Conservation (phyloP, 1,284 basidiomycete genomes). For the Boletus holoroseus region DNA sequence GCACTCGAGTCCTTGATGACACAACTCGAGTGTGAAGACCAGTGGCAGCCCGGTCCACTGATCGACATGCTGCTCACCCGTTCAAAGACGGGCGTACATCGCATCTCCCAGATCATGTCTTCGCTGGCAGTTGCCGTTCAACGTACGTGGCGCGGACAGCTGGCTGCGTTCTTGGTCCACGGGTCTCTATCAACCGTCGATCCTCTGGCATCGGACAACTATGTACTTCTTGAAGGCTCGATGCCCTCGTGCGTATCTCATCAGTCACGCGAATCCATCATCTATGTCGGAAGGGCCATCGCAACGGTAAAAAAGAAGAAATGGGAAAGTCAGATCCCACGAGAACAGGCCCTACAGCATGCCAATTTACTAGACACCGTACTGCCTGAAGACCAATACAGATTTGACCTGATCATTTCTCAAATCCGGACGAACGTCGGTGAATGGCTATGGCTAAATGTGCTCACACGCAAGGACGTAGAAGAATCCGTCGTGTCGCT, state of each 20-base stretch:
- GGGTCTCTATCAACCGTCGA: constrained; percentile 59
- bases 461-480: constrained; percentile 78
- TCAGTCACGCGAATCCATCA: constrained; percentile 72
- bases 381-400: constrained; percentile 67
- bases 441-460: constrained; percentile 89
- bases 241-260: constrained; percentile 70
- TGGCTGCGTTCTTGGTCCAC: constrained; percentile 74
- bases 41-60: constrained; percentile 68
- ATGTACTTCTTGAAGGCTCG: constrained; percentile 53
- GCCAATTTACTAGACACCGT: constrained; percentile 59
- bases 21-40: constrained; percentile 49
- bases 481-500: constrained; percentile 69
- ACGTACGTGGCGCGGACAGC: constrained; percentile 71
- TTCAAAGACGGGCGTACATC: constrained; percentile 70
- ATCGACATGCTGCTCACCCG: constrained; percentile 70
- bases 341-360: constrained; percentile 57
- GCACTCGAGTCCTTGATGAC: constrained; percentile 61
- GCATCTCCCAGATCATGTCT: constrained; percentile 64
- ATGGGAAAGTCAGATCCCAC: constrained; percentile 71
- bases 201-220: constrained; percentile 53
- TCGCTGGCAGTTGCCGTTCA: constrained; percentile 69
- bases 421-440: constrained; percentile 70
- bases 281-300: constrained; percentile 83
- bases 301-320: constrained; percentile 77
- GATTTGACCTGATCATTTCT: constrained; percentile 67